Evolutionary conservation across 1,139 yeast genomes (phyloP), one percentile per base, ranked within the genome.

Genomic region (Nakaseomyces kungkrabaensis): DNA sequence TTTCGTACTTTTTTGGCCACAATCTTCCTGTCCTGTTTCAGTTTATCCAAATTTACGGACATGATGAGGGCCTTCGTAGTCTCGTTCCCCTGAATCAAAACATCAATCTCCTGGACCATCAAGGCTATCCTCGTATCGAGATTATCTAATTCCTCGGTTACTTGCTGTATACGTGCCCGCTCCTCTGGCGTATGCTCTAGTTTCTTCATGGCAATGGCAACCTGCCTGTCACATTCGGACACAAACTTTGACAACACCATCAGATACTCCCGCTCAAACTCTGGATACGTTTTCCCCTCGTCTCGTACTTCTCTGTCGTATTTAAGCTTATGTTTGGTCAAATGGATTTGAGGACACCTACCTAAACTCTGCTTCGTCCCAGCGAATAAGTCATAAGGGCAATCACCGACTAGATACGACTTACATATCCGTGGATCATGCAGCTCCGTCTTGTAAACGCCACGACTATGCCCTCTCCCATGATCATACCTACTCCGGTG

Each of bases 331-430:
- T 83, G 81, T 57, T 85, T 85, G 58, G 87, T 92, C 37, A 81
- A 67, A 65, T 90, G 97, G 26, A 83, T 69, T 57, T 76, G 78
- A 1, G 90, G 88, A 64, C 97, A 90, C 51, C 75, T 75, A 0
- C 97, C 96, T 52, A 86, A 66, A 62, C 85, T 89, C 62, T 85
- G 87, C 65, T 88, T 89, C 13, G 97, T 86, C 5, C 88, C 88
- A 13, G 77, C 76, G 61, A 90, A 85, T 51, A 90, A 66, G 59
- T 89, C 96, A 65, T 85, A 86, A 0, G 96, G 94, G 60, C 97
- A 90, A n/a, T 79, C 77, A 1, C 95, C 96, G 6, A 88, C 88
- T 13, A 92, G 66, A 64, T 82, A 90, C 29, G 87, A 74, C 62
- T 85, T 85, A 66, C 97, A 90, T 10, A 89, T 81, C 46, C 79